These are phyloP conservation scores for Graphium sp. DNA, from an alignment of 2,329 filamentous ascomycete genomes.

Conservation along the genomic window DNA sequence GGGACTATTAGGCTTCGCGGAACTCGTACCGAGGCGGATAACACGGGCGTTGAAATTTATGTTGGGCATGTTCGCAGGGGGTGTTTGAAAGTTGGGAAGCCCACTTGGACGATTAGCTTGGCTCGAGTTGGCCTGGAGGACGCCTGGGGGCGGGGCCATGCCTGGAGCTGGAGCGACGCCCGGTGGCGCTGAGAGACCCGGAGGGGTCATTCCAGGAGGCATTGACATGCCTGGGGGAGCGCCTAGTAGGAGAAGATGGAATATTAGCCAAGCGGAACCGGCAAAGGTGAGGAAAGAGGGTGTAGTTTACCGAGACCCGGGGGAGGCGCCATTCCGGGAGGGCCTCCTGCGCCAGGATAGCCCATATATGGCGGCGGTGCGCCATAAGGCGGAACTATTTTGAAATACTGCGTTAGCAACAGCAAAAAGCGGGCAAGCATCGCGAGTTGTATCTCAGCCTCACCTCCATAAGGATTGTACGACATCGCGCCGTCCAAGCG, in stretches of 20 bases:
- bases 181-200: too few relatives aligned
- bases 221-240: conserved; percentile 70
- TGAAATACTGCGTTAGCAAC: neutral
- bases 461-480: conserved; percentile 45
- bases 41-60: conserved; percentile 98
- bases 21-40: conserved; percentile 74
- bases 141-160: conserved; percentile 60
- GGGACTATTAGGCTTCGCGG: conserved; percentile 38
- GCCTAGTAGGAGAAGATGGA: conserved; percentile 25
- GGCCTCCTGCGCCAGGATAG: conserved; percentile 39
- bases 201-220: too few relatives aligned
- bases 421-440: neutral
- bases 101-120: conserved; percentile 67
- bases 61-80: conserved; percentile 81
- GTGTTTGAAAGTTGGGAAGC: conserved; percentile 77
- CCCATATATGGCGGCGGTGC: conserved; percentile 56
- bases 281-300: conserved; percentile 1
- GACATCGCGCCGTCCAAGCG: conserved; percentile 28
- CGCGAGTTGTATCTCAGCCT: conserved; percentile 3
- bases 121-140: conserved; percentile 56
- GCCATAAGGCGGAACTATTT: conserved; percentile 33
- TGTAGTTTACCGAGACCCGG: conserved; percentile 60
- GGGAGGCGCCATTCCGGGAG: conserved; percentile 58
- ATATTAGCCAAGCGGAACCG: conserved; percentile 6
- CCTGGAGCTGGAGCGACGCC: conserved; percentile 65